Evolutionary conservation across 257 asterid species (phyloP), one percentile per base, ranked within the genome.

Genomic region (Anisodus acutangulus): DNA sequence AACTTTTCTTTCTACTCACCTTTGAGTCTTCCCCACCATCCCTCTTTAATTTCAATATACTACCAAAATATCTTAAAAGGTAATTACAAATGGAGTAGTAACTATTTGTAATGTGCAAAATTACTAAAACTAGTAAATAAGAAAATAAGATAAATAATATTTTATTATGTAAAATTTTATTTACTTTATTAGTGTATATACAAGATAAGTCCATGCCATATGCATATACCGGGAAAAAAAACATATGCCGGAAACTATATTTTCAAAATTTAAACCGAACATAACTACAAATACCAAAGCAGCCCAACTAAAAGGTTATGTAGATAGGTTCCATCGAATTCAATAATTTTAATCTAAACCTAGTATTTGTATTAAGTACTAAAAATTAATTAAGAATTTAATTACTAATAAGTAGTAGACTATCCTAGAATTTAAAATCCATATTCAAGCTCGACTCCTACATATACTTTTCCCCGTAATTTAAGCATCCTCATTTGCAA

Each of bases 1-100:
- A 76, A 89, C 94, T 91, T 91, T 92, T 88, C 35, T 60, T 64
- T 67, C 43, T 86, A 45, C 12, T 84, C 59, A 54, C 13, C 59
- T 88, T 58, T 67, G 71, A 54, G 43, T 22, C 26, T 22, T 11
- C 6, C 4, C 47, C n/a, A 53, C 49, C 9, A 39, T 49, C 64
- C 41, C 58, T 64, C 35, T 66, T 66, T 12, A 31, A 66, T 45
- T 31, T 66, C 72, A 66, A 64, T 26, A 26, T 64, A 64, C 17
- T 64, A 26, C 8, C 37, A 62, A 62, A 2, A 45, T 58, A 22
- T 59, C 31, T 57, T 43, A 54, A 16, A 54, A 60, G n/a, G 10
- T 51, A 22, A 22, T 22, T 22, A 22, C 26, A 22, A 22, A 22
- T 22, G 26, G 26, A 22, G 26, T 22, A 22, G 26, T 22, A 22